Evolutionary conservation across 2,329 filamentous ascomycete species (phyloP).

Genomic region (Aureobasidium sp.): DNA sequence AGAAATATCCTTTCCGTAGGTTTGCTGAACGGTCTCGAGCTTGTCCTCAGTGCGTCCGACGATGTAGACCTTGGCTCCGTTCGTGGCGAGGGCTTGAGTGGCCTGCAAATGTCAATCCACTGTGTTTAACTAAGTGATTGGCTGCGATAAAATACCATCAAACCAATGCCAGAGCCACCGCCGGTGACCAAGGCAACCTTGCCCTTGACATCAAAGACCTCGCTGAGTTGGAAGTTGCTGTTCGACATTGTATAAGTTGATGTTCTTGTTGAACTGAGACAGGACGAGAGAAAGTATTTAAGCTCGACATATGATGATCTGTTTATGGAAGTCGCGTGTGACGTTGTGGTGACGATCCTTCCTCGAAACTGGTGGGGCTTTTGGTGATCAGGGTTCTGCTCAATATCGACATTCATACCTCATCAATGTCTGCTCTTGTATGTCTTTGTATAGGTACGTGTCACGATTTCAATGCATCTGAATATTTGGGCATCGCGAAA

Average conservation of each 20-base stretch:
- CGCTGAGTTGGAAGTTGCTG: slow-evolving; percentile 25
- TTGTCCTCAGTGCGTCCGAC: slow-evolving; percentile 42
- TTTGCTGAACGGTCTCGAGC: slow-evolving; percentile 39
- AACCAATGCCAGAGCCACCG: slow-evolving; percentile 41
- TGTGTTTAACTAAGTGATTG: too few relatives aligned
- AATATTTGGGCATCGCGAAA: neutral
- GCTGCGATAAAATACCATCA: slow-evolving; percentile 30
- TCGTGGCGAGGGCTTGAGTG: slow-evolving; percentile 30
- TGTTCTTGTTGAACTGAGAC: neutral
- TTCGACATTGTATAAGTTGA: neutral
- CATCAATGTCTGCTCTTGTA: neutral
- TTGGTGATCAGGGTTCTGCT: too few relatives aligned
- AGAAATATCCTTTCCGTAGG: slow-evolving; percentile 37
- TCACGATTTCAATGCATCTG: neutral
- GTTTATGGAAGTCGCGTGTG: slow-evolving; percentile 4
- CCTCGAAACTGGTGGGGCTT: neutral
- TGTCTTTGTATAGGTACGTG: neutral
- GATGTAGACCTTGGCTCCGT: slow-evolving; percentile 42
- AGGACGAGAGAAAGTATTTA: neutral
- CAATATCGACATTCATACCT: too few relatives aligned
- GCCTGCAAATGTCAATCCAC: slow-evolving; percentile 15
- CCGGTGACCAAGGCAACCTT: slow-evolving; percentile 40
- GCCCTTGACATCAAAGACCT: slow-evolving; percentile 34
- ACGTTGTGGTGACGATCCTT: slow-evolving; percentile 14
- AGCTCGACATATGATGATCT: neutral